Evolutionary conservation across 1,139 yeast species (phyloP).

Genomic region (Yarrowia galli): DNA sequence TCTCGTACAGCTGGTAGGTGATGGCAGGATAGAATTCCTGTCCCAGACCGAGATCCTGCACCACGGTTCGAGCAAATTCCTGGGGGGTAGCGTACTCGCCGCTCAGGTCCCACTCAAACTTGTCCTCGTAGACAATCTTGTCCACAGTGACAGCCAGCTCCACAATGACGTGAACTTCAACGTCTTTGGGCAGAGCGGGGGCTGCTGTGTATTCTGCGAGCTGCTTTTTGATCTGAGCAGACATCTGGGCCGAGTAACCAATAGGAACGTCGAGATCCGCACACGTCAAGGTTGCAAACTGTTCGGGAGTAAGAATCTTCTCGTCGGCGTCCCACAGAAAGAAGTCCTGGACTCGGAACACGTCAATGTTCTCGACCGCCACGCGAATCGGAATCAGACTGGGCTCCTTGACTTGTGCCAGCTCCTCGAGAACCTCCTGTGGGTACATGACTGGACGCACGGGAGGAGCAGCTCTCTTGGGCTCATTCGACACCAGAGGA

Average conservation of each 20-base stretch:
- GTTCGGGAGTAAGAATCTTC: slow-evolving; percentile 74
- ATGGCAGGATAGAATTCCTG: slow-evolving; percentile 92
- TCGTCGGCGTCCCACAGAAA: slow-evolving; percentile 93
- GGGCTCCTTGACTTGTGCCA: slow-evolving; percentile 51
- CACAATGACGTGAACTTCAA: slow-evolving; percentile 75
- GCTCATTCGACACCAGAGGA: slow-evolving; percentile 43
- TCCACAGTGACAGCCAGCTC: slow-evolving; percentile 84
- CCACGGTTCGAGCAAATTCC: slow-evolving; percentile 79
- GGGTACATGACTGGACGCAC: slow-evolving; percentile 50
- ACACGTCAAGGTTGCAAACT: slow-evolving; percentile 80
- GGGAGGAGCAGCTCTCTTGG: slow-evolving; percentile 47
- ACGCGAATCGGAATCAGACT: slow-evolving; percentile 80
- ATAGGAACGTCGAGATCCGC: slow-evolving; percentile 81
- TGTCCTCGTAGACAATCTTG: slow-evolving; percentile 85
- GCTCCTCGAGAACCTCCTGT: slow-evolving; percentile 50
- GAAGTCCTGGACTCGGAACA: slow-evolving; percentile 68
- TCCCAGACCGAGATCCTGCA: slow-evolving; percentile 80
- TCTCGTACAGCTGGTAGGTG: slow-evolving; percentile 85
- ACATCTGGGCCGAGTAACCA: slow-evolving; percentile 66
- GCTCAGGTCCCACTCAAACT: slow-evolving; percentile 90
- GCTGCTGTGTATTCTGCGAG: slow-evolving; percentile 78
- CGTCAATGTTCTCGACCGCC: slow-evolving; percentile 66
- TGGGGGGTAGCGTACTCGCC: slow-evolving; percentile 77
- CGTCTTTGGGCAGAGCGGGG: slow-evolving; percentile 67
- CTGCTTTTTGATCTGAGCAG: slow-evolving; percentile 77